Evolutionary conservation across 352 stramenopile genomes (phyloP), one percentile per base, ranked within the genome.

Genomic region (Phytopythium aichiense): DNA sequence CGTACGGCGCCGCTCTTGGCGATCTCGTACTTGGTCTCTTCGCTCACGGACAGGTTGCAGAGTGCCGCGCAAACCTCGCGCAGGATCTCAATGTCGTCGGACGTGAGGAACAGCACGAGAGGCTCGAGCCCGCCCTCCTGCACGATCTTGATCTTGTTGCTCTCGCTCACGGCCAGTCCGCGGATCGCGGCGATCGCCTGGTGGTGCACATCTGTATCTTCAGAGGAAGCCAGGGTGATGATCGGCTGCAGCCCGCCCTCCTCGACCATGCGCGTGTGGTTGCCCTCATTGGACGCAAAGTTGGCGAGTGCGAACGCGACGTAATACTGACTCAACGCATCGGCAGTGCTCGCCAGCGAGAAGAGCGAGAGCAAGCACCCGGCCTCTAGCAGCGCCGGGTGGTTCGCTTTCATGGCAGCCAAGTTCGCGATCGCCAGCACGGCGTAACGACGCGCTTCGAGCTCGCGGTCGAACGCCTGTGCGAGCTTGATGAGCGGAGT

Each of bases 1-100:
- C 85, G 59, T 16, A 99, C 84, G 5, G 89, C 90, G 4, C 96
- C 96, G 53, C 81, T 97, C 66, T 98, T 98, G 20, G 90, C 85
- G 40, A 99, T 96, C 69, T 99, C 96, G 63, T 98, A 98, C 72
- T 99, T 99, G 67, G 96, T 99, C 67, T 99, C 95, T 55, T 98
- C 95, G 35, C 87, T 93, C 37, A 98, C 74, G 7, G 93, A 97
- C 31, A 99, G 77, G 72, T 99, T 99, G 65, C 90, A 98, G 0
- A 99, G 72, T 4, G 92, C 94, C 0, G 92, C 95, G 55, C 92
- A 98, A 2, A 95, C 91, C 63, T 99, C 95, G 0, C 94, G 81
- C 12, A 98, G 72, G 37, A 99, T 97, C 66, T 98, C 92, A 12
- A 96, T 73, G 64, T 99, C 94, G 45, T 88, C 72, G 0, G 89